Base-by-base conservation (phyloP, 108 stramenopile genomes). In the Craspedostauros australis region DNA sequence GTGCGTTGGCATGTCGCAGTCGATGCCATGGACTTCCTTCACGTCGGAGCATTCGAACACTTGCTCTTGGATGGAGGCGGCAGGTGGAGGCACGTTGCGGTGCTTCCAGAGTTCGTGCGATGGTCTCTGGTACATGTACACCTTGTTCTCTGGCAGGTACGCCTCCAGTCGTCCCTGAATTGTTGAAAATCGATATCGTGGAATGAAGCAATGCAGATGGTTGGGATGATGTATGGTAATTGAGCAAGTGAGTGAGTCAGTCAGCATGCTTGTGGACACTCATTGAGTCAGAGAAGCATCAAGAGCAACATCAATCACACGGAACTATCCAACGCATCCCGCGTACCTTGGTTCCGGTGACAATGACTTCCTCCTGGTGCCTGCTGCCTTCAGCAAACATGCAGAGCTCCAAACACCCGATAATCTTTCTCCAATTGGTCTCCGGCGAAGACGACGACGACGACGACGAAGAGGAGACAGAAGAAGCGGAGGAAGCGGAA, bases 331-430 rank as follows among this genome's bases (percentile, higher is more conserved):
- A 36, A 16, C n/a, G 14, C 7, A 18, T 54, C 6, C n/a, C 8
- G 11, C 70, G 20, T 52, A 71, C 75, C 64, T 78, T 81, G 48
- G 76, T 82, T 30, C 88, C 88, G 7, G 88, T 90, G 0, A 90
- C 88, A 65, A 90, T 82, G 22, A 90, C 84, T 47, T 90, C 88
- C 70, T 90, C 88, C 43, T 86, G 88, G 33, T 90, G 88, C 39
- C 88, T 79, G 39, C 75, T 77, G 0, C 88, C 88, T 50, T 90
- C 88, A 0, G 81, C 76, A 60, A 76, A 90, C 88, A 90, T 90
- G 56, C 84, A 86, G 0, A 90, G 64, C 44, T 90, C 88, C 8
- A 90, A 54, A 46, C 88, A 86, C 11, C 88, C 88, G 26, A 90
- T 65, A 39, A 60, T 21, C 43, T 68, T 50, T 39, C 64, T 25